phyloP scores from a whole-genome alignment of 2,329 filamentous ascomycete genomes.

The Aspergillus hortae region DNA sequence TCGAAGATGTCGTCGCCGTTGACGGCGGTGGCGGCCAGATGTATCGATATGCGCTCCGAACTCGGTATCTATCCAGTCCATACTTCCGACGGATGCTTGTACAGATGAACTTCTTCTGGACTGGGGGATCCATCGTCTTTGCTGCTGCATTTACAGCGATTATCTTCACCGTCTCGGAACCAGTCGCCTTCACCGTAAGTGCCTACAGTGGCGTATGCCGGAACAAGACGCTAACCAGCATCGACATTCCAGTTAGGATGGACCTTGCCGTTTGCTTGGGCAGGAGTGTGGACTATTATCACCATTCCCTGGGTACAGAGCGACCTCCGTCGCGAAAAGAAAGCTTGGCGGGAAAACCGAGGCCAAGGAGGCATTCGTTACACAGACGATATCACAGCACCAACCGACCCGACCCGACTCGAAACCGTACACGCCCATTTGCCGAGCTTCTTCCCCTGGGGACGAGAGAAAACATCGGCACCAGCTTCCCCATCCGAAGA shows the following conservation, averaged over 20 bases:
- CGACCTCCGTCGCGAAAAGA: conserved; percentile 43
- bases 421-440: conserved; percentile 32
- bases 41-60: conserved; percentile 50
- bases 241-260: conserved; percentile 11
- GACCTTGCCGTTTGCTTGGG: conserved; percentile 28
- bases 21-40: conserved; percentile 59
- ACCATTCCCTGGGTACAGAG: conserved; percentile 46
- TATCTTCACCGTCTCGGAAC: conserved; percentile 47
- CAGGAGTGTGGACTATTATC: conserved; percentile 45
- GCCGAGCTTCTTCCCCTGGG: conserved; percentile 26
- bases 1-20: conserved; percentile 66
- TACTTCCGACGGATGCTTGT: conserved; percentile 54
- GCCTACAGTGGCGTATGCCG: neutral
- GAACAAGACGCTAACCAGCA: conserved; percentile 13
- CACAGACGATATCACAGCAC: conserved; percentile 35
- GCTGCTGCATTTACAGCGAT: conserved; percentile 47
- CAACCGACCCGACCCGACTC: conserved; percentile 35
- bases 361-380: conserved; percentile 34
- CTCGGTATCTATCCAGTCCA: conserved; percentile 52
- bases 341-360: conserved; percentile 37
- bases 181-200: conserved; percentile 47
- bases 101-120: conserved; percentile 57
- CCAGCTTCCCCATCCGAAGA: conserved; percentile 21
- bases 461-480: conserved; percentile 22
- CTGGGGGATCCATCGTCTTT: conserved; percentile 47